Base-by-base conservation (phyloP, 176 grass and related monocot genomes). In the Panicum miliaceum region DNA sequence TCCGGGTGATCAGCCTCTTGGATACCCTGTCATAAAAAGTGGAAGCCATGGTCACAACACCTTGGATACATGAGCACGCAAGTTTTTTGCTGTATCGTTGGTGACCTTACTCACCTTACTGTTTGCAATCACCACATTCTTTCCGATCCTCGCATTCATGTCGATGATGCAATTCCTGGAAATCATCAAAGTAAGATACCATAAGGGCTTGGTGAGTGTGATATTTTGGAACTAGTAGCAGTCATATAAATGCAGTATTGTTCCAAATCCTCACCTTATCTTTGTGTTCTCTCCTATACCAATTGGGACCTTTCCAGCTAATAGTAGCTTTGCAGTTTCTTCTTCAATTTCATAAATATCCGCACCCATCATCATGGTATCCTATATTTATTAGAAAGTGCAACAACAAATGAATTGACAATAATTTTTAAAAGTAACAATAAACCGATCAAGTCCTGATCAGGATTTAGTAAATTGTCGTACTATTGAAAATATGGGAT, bases 161-260 rank as follows among this genome's bases (percentile, higher is more conserved):
- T 97, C 94, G 7, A 97, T 91, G 63, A 97, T 97, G 37, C 94
- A 97, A 50, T 93, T 90, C 75, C 94, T 93, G 43, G n/a, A 84
- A 69, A 37, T 14, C 68, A 76, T 52, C 37, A 81, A 9, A 50
- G 3, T 41, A 68, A 59, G 19, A 40, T 65, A 12, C 45, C 45
- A 51, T 84, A 14, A 89, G 59, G 67, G 37, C 4, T 71, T 2
- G 1, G n/a, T 10, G 29, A 41, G 22, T 22, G 46, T 0, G 3
- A 26, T 62, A 27, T 23, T 70, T 37, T 13, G 50, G 38, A 69
- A 29, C 4, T 62, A 68, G 3, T 10, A 14, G 15, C 19, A 27
- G 18, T 77, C 58, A 12, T 41, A 26, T 22, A 10, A 35, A 59
- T 35, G n/a, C 35, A 56, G 36, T 40, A 47, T 73, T 50, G 67